Evolutionary conservation across 148 eudicot species (phyloP).

Genomic region (Talinum fruticosum): DNA sequence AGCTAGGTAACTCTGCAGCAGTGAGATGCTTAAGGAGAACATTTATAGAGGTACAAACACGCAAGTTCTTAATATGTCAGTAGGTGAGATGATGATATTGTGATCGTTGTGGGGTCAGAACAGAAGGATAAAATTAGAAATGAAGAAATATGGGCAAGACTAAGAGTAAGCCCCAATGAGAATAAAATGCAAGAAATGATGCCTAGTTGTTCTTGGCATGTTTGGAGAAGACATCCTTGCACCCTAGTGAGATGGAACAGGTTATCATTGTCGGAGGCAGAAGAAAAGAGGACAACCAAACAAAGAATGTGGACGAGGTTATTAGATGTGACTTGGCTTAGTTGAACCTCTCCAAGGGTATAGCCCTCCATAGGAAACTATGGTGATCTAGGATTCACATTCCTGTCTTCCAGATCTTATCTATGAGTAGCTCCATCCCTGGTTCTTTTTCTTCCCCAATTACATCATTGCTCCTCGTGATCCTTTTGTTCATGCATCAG

Average conservation of each 20-base stretch:
- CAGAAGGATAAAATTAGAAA: neutral
- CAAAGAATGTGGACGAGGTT: too few species aligned
- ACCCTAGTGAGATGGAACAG: neutral
- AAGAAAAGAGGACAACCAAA: neutral
- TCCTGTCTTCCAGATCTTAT: neutral
- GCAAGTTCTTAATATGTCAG: neutral
- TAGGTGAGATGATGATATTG: neutral
- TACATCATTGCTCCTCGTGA: neutral
- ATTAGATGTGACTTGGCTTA: too few species aligned
- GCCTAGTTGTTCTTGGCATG: neutral
- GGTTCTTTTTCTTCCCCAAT: neutral
- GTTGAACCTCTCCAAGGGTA: neutral
- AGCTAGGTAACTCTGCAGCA: slow-evolving; percentile 74
- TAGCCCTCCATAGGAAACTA: neutral
- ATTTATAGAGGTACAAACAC: neutral
- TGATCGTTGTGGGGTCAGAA: neutral
- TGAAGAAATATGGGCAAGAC: too few species aligned
- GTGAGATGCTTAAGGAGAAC: neutral
- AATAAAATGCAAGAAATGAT: neutral
- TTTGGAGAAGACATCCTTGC: neutral
- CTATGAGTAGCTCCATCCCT: neutral
- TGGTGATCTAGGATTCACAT: neutral
- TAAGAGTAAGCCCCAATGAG: neutral
- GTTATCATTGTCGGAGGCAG: neutral
- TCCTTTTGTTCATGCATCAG: neutral